Evolutionary conservation across 192 early-diverging fungal genomes (phyloP), one percentile per base, ranked within the genome.

Genomic region (Endogone sp.): DNA sequence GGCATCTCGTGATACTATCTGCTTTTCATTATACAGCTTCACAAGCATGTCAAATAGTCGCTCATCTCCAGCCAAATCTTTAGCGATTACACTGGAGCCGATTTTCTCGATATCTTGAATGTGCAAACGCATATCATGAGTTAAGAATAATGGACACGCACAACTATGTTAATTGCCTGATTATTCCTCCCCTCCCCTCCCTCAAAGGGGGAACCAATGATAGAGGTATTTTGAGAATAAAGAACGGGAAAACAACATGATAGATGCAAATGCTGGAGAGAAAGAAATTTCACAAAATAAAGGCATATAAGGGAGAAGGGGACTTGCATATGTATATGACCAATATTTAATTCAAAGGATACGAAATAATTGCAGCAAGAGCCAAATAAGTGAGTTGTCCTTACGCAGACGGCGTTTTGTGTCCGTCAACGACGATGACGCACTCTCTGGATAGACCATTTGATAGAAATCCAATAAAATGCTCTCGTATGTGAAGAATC

Each of bases 351-450:
- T n/a, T n/a, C n/a, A 49, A 49, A 49, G 37, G 37, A 49, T 81
- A 80, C 79, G 79, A 27, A 82, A 84, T 65, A 93, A 79, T 73
- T 91, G 91, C 21, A 91, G 72, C 31, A 93, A 68, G 11, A 93
- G 74, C 84, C 86, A 93, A 4, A 91, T 84, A 56, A 91, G 85
- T 29, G 82, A 79, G 75, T 93, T 93, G 77, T 93, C 91, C 60
- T 86, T 87, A 6, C 79, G 81, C 4, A 87, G 29, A 29, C 73
- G 80, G 16, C 72, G 72, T 29, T 70, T 76, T 71, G 65, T 76
- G 49, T 54, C 76, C 68, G 37, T 75, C 31, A 63, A 77, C 49
- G 65, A 75, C 62, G 67, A 78, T 72, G 75, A 83, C 56, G 80
- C 77, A 75, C 84, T 82, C 23, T 67, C 64, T 30, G 79, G 79